Evolutionary conservation across 2,329 filamentous ascomycete genomes (phyloP), one percentile per base, ranked within the genome.

Genomic region (Falciphora oryzae): DNA sequence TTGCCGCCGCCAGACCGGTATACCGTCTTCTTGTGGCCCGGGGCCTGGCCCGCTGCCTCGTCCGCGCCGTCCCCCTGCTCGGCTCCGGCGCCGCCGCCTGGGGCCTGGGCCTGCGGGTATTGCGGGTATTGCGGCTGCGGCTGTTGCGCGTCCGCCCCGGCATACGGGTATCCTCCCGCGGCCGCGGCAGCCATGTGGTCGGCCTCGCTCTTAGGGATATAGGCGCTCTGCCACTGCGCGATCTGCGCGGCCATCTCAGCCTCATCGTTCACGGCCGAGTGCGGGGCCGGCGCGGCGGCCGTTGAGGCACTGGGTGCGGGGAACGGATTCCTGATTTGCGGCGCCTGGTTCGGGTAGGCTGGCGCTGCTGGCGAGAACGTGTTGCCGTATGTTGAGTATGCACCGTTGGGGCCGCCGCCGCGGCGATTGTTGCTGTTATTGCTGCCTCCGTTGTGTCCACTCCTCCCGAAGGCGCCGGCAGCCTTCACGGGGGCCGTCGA

Each of bases 141-240:
- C 65, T 70, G 72, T 68, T 67, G 65, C 64, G 67, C 70, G 62
- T 73, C 63, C 67, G 67, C 65, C 67, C 69, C 64, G 13, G 63
- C 63, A 8, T 67, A 69, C 56, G 75, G 69, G 22, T 65, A 53
- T 53, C 22, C 44, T 53, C 65, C 68, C 65, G 68, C 71, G 70
- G 66, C 65, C 67, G 66, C 69, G 53, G 72, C 59, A 67, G 67
- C 66, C 68, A 69, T 64, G 18, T 64, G 62, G 14, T 68, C 70
- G 53, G 75, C 69, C 16, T 65, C 65, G 31, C 65, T 67, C 70
- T 85, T 88, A 62, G 82, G 83, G 68, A 87, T 85, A 76, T 97
- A 97, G 31, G 93, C 92, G 76, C 90, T 94, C 77, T 96, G 93
- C 92, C 94, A 97, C 76, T 96, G 91, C 61, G 93, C 93, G 67